Evolutionary conservation across 352 stramenopile genomes (phyloP), one percentile per base, ranked within the genome.

Genomic region (Phytophthora litchii): DNA sequence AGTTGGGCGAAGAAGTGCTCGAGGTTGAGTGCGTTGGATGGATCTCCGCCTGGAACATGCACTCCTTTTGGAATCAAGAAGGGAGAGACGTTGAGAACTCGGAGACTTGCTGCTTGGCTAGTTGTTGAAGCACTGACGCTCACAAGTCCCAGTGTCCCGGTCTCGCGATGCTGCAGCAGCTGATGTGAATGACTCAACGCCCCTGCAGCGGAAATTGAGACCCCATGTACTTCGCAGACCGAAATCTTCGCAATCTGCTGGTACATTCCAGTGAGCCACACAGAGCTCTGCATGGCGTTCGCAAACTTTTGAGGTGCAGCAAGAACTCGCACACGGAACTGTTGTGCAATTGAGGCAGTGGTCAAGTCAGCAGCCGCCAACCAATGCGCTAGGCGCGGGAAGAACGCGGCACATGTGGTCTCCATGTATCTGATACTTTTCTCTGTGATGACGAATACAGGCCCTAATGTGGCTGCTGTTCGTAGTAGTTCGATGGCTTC

Each of bases 1-100:
- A 87, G 62, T 43, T 87, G 76, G 20, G 79, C 79, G 54, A 81
- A 89, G 40, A 89, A 89, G 34, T 69, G 65, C 21, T 89, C 79
- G 8, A 89, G 70, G 32, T 69, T 77, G 21, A 70, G 61, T 4
- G 50, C 40, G n/a, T 20, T 34, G 16, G 32, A 8, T 12, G 43
- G 21, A 25, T 60, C 54, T 42, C 53, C 49, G 3, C 65, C 65
- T 10, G 27, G 53, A n/a, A 78, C 49, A n/a, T 55, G 40, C 11
- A 81, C 72, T 17, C 64, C 79, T 54, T 88, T 86, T 16, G 76
- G 78, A 5, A 84, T 52, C 14, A 74, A 48, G 40, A 75, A 69
- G 6, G 71, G 54, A 25, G 68, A 60, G 0, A 70, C 55, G 23
- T 80, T 60, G 10, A 79, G 60, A 1, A 65, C 65, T 17, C 62